A percentile compares a stretch with the other conserved stretches of the same genome.
phyloP scores from a whole-genome alignment of 202 grass and related monocot species.

The Digitaria exilis region DNA sequence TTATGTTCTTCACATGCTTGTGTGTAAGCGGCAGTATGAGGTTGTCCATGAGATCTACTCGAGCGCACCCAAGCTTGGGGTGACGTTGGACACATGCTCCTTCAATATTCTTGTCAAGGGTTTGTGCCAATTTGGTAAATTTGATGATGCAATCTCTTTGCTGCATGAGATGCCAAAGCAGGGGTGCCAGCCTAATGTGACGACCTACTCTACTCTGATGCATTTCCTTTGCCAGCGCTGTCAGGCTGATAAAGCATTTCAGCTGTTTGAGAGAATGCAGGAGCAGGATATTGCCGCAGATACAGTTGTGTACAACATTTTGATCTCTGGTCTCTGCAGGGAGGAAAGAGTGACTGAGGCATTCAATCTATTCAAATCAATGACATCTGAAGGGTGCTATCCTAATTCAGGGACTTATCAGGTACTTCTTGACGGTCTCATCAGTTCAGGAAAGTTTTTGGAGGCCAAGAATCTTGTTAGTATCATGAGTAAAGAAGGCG shows the following conservation, averaged over 20 bases:
- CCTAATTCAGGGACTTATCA: constrained; percentile 89
- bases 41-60: constrained; percentile 73
- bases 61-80: constrained; percentile 54
- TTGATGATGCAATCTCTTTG: constrained; percentile 63
- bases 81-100: constrained; percentile 73
- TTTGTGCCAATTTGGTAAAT: constrained; percentile 60
- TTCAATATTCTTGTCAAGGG: constrained; percentile 92
- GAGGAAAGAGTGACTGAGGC: constrained; percentile 54
- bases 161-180: constrained; percentile 88
- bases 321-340: constrained; percentile 80
- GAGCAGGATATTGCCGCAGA: constrained; percentile 57
- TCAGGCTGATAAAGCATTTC: constrained; percentile 57
- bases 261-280: constrained; percentile 63
- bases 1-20: constrained; percentile 89
- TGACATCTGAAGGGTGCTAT: constrained; percentile 59
- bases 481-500: constrained; percentile 60
- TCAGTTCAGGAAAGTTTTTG: constrained; percentile 49
- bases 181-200: constrained; percentile 61
- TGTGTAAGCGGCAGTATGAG: constrained; percentile 72
- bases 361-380: constrained; percentile 61
- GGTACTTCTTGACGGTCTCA: constrained; percentile 74
- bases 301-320: constrained; percentile 78
- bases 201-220: constrained; percentile 80
- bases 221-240: constrained; percentile 58
- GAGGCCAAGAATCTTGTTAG: constrained; percentile 64